These are phyloP conservation scores for Xylariaceae sp. DNA, from an alignment of 2,329 filamentous ascomycete species.

Conservation along the genomic window DNA sequence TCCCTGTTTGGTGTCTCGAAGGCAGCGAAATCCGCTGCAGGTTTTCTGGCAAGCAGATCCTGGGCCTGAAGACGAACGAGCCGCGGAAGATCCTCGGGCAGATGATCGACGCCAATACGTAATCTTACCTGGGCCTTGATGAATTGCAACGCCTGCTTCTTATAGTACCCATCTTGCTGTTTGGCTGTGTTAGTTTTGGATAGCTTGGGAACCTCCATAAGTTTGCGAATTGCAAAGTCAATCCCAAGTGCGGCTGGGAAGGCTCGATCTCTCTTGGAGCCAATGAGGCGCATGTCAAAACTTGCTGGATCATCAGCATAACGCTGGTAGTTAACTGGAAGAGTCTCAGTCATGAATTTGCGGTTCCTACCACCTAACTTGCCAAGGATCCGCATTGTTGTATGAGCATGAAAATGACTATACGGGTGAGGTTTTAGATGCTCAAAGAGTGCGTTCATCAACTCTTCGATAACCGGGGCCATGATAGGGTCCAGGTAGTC, in stretches of 20 bases:
- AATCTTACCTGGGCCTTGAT: conserved; percentile 90
- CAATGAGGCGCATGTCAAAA: conserved; percentile 87
- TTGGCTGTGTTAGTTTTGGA: conserved; percentile 55
- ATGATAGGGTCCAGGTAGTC: conserved; percentile 99
- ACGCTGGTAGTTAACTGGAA: conserved; percentile 80
- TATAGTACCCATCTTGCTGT: conserved; percentile 81
- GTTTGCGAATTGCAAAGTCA: conserved; percentile 84
- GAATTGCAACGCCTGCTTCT: conserved; percentile 87
- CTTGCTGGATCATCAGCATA: conserved; percentile 88
- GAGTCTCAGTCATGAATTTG: conserved; percentile 91
- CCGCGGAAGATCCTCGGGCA: conserved; percentile 88
- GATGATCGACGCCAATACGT: conserved; percentile 81
- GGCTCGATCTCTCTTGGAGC: conserved; percentile 84
- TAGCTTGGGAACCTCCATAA: conserved; percentile 78
- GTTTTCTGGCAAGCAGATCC: conserved; percentile 76
- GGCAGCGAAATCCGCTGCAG: conserved; percentile 70
- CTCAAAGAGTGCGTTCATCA: conserved; percentile 97
- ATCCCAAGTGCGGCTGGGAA: conserved; percentile 88
- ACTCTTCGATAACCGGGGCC: conserved; percentile 96
- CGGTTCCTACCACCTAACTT: conserved; percentile 95
- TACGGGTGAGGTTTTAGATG: conserved; percentile 93
- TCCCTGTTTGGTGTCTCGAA: conserved; percentile 79
- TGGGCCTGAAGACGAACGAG: conserved; percentile 88
- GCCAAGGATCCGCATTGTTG: conserved; percentile 94
- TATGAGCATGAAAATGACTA: conserved; percentile 96